Conservation (phyloP, 805 yeast species). For the Lipomyces lipofer region DNA sequence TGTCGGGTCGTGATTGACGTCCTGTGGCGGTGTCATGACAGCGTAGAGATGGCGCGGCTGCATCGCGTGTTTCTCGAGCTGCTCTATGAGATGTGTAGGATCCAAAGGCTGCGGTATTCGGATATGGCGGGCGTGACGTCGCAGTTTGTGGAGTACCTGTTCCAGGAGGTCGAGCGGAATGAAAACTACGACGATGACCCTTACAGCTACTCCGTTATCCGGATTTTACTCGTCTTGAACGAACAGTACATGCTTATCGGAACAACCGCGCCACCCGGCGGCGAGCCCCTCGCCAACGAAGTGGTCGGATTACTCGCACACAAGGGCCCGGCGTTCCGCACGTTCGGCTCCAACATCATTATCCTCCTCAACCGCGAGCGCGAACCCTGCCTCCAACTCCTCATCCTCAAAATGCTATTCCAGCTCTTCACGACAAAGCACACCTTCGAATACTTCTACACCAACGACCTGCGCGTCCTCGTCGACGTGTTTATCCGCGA, state of each 20-base stretch:
- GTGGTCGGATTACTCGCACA: slow-evolving; percentile 57
- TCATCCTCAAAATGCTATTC: slow-evolving; percentile 77
- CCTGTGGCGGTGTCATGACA: slow-evolving; percentile 41
- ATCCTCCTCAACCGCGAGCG: slow-evolving; percentile 67
- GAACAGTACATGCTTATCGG: slow-evolving; percentile 80
- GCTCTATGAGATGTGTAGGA: slow-evolving; percentile 56
- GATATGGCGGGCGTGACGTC: slow-evolving; percentile 48
- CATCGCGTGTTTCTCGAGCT: slow-evolving; percentile 52
- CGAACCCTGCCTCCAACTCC: slow-evolving; percentile 70
- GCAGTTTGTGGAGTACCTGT: slow-evolving; percentile 51
- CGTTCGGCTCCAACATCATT: slow-evolving; percentile 68
- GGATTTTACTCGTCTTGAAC: slow-evolving; percentile 69
- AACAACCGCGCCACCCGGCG: neutral
- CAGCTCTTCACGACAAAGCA: slow-evolving; percentile 65
- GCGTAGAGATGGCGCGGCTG: slow-evolving; percentile 35
- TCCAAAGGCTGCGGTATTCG: slow-evolving; percentile 46
- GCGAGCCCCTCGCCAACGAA: slow-evolving; percentile 41
- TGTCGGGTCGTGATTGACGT: slow-evolving; percentile 48
- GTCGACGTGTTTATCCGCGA: slow-evolving; percentile 83
- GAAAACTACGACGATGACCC: slow-evolving; percentile 49
- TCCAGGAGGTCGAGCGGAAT: slow-evolving; percentile 47
- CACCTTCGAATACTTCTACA: slow-evolving; percentile 68
- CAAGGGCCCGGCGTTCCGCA: slow-evolving; percentile 47
- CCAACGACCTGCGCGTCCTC: slow-evolving; percentile 81
- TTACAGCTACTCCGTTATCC: slow-evolving; percentile 66